Conservation (phyloP, 306 rosid species). For the Potentilla sterilis region DNA sequence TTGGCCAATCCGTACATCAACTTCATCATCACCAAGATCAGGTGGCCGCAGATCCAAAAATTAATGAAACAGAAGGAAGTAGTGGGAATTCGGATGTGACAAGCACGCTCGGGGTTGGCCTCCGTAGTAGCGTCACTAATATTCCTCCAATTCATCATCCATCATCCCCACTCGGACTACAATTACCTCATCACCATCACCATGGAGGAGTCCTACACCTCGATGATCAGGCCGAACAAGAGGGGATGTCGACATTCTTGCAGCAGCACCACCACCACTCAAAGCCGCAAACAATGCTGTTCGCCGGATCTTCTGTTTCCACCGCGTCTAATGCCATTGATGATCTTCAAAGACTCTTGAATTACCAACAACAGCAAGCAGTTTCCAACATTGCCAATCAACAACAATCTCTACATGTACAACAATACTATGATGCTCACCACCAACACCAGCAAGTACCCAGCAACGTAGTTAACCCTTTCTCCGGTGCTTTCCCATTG, state of each 20-base stretch:
- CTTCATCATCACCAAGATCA: slow-evolving; percentile 10
- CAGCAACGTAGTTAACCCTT: slow-evolving; percentile 17
- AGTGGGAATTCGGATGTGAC: slow-evolving; percentile 34
- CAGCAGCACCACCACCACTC: slow-evolving; percentile 16
- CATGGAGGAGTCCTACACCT: not conserved
- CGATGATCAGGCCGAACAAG: slow-evolving; percentile 7
- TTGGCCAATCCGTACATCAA: slow-evolving; percentile 23
- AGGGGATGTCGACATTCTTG: slow-evolving; percentile 16
- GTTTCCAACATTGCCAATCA: slow-evolving; percentile 11
- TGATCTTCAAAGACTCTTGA: slow-evolving; percentile 70
- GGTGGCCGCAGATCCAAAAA: slow-evolving; percentile 27
- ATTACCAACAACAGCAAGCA: slow-evolving; percentile 42
- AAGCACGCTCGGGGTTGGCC: slow-evolving; percentile 28
- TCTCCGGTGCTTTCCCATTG: not conserved
- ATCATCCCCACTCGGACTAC: not conserved
- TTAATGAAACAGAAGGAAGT: slow-evolving; percentile 46
- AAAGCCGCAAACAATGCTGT: slow-evolving; percentile 20
- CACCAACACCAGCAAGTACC: slow-evolving; percentile 24
- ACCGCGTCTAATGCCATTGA: slow-evolving; percentile 41
- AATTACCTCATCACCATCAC: slow-evolving; percentile 1
- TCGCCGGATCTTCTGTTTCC: slow-evolving; percentile 34
- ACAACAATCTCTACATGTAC: slow-evolving; percentile 3
- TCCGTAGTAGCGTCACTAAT: not conserved
- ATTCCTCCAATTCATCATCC: not conserved
- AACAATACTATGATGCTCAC: slow-evolving; percentile 29